Evolutionary conservation across 139 green algal species (phyloP).

Genomic region (Trebouxia sp.): DNA sequence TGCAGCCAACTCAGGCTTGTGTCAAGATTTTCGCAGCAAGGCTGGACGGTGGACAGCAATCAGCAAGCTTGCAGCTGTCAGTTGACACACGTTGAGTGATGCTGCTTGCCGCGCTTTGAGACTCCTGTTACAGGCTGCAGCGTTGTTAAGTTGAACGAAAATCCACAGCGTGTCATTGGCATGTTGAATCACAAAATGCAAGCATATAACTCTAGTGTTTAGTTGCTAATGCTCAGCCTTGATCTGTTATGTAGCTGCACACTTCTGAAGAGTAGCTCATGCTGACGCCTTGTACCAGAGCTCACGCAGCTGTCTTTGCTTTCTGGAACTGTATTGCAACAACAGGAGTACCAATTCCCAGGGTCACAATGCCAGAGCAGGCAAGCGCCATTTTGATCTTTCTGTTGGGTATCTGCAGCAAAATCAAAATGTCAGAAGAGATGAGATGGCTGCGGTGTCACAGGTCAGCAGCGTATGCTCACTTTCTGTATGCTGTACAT

Average conservation of each 20-base stretch:
- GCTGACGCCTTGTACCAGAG: not conserved
- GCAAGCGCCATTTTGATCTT: slow-evolving; percentile 30
- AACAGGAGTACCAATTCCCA: slow-evolving; percentile 18
- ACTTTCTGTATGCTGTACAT: slow-evolving; percentile 31
- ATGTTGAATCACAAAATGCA: not conserved
- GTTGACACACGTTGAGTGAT: no score
- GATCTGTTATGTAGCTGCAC: not conserved
- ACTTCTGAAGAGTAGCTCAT: not conserved
- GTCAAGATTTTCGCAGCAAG: not conserved
- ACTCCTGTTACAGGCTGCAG: not conserved
- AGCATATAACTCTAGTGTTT: not conserved
- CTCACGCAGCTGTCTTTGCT: slow-evolving; percentile 5
- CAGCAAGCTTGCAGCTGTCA: not conserved
- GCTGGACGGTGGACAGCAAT: not conserved
- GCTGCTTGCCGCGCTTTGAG: no score
- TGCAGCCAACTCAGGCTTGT: not conserved
- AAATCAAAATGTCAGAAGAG: not conserved
- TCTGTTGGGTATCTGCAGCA: slow-evolving; percentile 11
- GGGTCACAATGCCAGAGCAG: not conserved
- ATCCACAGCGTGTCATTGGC: not conserved
- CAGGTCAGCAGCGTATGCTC: no score
- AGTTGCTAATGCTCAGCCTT: not conserved
- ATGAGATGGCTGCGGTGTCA: no score
- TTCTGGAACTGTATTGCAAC: slow-evolving; percentile 27
- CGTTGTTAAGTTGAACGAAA: not conserved